Conservation (phyloP, 805 yeast genomes). For the Starmera caribaea region DNA sequence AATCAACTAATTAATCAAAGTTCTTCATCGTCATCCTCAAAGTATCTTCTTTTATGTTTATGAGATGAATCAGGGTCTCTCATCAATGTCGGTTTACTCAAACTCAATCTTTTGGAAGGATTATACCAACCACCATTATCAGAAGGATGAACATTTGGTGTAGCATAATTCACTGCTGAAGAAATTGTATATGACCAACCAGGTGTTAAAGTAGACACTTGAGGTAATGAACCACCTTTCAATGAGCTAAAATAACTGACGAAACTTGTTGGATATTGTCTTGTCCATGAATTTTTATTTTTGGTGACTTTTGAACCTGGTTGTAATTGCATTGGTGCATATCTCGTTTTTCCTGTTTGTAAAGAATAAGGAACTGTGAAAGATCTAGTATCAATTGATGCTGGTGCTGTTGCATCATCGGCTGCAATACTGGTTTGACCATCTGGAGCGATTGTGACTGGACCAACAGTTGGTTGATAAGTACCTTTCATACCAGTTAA, state of each 20-base stretch:
- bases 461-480: slow-evolving; percentile 33
- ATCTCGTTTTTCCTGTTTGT: slow-evolving; percentile 74
- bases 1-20: too few relatives aligned
- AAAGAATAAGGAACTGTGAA: slow-evolving; percentile 61
- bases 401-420: slow-evolving; percentile 27
- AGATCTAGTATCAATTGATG: slow-evolving; percentile 37
- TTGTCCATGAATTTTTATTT: slow-evolving; percentile 43
- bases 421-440: slow-evolving; percentile 27
- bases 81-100: background rate
- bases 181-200: slow-evolving; percentile 71
- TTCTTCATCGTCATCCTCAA: too few relatives aligned
- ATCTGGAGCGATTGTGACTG: slow-evolving; percentile 33
- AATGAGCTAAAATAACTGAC: slow-evolving; percentile 49
- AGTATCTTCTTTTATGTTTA: too few relatives aligned
- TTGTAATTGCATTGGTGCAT: slow-evolving; percentile 90
- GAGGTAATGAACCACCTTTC: slow-evolving; percentile 20
- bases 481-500: slow-evolving; percentile 69
- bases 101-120: slow-evolving; percentile 40
- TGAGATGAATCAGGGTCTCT: background rate
- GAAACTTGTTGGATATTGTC: slow-evolving; percentile 58
- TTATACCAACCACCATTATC: slow-evolving; percentile 49
- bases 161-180: slow-evolving; percentile 58
- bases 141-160: slow-evolving; percentile 62
- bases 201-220: slow-evolving; percentile 66
- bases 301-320: slow-evolving; percentile 67